A percentile compares a stretch with the other conserved stretches of the same genome.
Evolutionary conservation across 1,284 basidiomycete species (phyloP).

Genomic region (Apiotrichum mycotoxinovorans): DNA sequence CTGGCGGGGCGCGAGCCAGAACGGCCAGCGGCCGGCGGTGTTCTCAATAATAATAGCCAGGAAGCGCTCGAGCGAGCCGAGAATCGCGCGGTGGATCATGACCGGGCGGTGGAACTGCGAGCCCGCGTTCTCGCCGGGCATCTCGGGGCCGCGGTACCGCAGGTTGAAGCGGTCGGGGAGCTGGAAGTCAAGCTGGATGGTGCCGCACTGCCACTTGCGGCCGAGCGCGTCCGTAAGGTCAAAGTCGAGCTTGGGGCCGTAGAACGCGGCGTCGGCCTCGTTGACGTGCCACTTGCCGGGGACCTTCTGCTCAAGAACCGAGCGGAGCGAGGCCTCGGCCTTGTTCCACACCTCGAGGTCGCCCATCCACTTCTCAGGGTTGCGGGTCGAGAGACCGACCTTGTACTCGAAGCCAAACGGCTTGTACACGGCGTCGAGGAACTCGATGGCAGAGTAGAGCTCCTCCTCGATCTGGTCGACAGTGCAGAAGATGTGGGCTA

Average conservation of each 20-base stretch:
- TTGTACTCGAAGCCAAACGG: constrained; percentile 97
- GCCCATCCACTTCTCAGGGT: constrained; percentile 90
- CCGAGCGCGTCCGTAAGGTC: constrained; percentile 89
- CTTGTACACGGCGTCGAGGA: constrained; percentile 90
- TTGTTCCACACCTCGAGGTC: constrained; percentile 83
- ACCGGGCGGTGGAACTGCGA: constrained; percentile 74
- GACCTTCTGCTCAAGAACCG: constrained; percentile 80
- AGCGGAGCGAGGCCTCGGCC: constrained; percentile 79
- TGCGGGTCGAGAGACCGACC: constrained; percentile 88
- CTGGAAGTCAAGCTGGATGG: constrained; percentile 95
- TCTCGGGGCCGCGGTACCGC: constrained; percentile 70
- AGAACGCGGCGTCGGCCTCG: constrained; percentile 95
- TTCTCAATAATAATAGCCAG: constrained; percentile 97
- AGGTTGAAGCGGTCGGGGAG: constrained; percentile 97
- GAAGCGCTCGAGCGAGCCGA: constrained; percentile 93
- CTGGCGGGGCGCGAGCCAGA: constrained; percentile 96
- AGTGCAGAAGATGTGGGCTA: constrained; percentile 82
- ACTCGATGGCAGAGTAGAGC: constrained; percentile 83
- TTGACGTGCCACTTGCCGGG: constrained; percentile 91
- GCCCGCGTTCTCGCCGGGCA: constrained; percentile 50
- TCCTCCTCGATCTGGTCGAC: constrained; percentile 87
- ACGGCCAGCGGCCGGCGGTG: constrained; percentile 98
- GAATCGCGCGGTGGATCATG: constrained; percentile 96
- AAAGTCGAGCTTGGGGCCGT: constrained; percentile 94
- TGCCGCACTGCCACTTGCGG: constrained; percentile 96